A percentile compares a stretch with the other conserved stretches of the same genome.
Conservation (phyloP, 2,329 filamentous ascomycete genomes). For the Alternaria triticimaculans region DNA sequence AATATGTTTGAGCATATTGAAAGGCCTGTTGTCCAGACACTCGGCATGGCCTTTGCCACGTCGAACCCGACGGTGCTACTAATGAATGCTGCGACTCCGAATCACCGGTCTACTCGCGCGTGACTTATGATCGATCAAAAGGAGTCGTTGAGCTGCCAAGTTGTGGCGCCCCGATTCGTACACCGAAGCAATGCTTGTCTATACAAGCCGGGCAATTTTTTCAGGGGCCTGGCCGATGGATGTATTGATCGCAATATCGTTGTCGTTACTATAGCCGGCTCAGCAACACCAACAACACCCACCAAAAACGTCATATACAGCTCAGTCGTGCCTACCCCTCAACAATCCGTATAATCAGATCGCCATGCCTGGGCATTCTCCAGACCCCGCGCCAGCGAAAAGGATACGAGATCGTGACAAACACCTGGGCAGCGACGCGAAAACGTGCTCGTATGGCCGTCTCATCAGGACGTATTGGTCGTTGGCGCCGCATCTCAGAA, state of each 20-base stretch:
- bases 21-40: not conserved
- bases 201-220: not conserved
- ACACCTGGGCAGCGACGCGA: not conserved
- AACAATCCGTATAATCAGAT: not conserved
- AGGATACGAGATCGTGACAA: not conserved
- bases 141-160: constrained; percentile 1
- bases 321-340: not conserved
- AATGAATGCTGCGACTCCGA: not conserved
- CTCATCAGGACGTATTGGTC: constrained; percentile 6
- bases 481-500: constrained; percentile 3
- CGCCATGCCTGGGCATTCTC: not conserved
- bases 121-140: not conserved
- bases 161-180: not conserved
- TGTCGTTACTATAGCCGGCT: not conserved
- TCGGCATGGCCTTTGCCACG: not conserved
- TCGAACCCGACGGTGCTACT: not conserved
- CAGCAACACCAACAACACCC: not conserved
- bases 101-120: accelerated
- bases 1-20: not conserved
- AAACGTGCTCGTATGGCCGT: constrained; percentile 12
- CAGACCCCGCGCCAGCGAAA: not conserved
- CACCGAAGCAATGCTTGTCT: not conserved
- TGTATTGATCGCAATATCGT: not conserved
- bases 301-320: not conserved
- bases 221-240: not conserved